phyloP scores from a whole-genome alignment of 495 filamentous ascomycete species.

The Haplographium delicatum region DNA sequence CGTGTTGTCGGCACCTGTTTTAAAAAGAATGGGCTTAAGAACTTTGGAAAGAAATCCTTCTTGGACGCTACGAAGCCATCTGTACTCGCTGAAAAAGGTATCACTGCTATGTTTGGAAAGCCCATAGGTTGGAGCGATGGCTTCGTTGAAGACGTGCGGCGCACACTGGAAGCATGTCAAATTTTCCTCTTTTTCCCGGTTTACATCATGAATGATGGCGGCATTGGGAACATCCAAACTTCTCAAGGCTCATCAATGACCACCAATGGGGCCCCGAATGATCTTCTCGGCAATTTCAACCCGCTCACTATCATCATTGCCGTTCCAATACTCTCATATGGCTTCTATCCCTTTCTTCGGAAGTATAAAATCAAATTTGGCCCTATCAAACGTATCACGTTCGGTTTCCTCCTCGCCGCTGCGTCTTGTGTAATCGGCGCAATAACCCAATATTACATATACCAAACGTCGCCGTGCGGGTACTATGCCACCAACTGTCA shows the following conservation, averaged over 20 bases:
- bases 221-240: conserved; percentile 38
- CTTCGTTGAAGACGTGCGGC: conserved; percentile 53
- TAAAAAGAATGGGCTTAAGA: conserved; percentile 46
- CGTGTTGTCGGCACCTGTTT: conserved; percentile 48
- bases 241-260: conserved; percentile 58
- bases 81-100: conserved; percentile 35
- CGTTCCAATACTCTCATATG: conserved; percentile 62
- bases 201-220: conserved; percentile 59
- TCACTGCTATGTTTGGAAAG: conserved; percentile 31
- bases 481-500: conserved; percentile 32
- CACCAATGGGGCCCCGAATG: conserved; percentile 68
- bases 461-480: conserved; percentile 48
- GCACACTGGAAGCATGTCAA: conserved; percentile 52
- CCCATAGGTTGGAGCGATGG: conserved; percentile 44
- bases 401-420: conserved; percentile 63
- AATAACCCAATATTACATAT: conserved; percentile 68
- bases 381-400: conserved; percentile 66
- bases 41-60: conserved; percentile 47
- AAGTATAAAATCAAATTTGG: conserved; percentile 56
- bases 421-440: conserved; percentile 57
- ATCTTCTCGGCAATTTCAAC: conserved; percentile 73
- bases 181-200: conserved; percentile 65
- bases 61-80: conserved; percentile 63
- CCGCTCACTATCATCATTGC: conserved; percentile 66
- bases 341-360: conserved; percentile 64